Evolutionary conservation across 225 moss, liverwort and hornwort species (phyloP), one percentile per base, ranked within the genome.

Genomic region (Marchantia paleacea): DNA sequence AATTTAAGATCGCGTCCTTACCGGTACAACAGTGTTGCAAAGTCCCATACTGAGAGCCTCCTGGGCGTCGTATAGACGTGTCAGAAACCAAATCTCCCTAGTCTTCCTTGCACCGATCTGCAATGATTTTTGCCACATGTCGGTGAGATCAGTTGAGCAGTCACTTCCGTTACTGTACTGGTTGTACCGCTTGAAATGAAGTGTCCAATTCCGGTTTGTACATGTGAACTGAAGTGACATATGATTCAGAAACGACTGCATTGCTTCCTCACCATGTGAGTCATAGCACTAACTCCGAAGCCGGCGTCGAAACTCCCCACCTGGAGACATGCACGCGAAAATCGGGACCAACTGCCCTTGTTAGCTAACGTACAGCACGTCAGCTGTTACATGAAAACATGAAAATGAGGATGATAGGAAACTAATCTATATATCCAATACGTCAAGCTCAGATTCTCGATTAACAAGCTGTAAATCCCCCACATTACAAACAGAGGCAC

Each of bases 231-330:
- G 50, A 9, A 1, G 13, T 31, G 68, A 29, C 15, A 8, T 25
- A 75, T 8, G 48, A 57, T 16, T 13, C 52, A 60, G 26, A 85
- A 12, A 39, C 29, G 0, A 52, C 52, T 24, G 50, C 61, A 64
- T 49, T 15, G 79, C 13, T 18, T 75, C 24, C 53, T 58, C 83
- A 99, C 97, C 99, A 99, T 87, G 49, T 93, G 95, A 72, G 94
- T 88, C 99, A 99, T 95, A 84, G 93, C 88, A 81, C 95, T 99
- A 83, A 93, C 93, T 84, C 99, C 99, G 84, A 90, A 99, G 77
- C 99, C 99, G 70, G 99, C 99, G 90, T 99, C 99, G 67, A 99
- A 99, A 88, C 99, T 99, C 68, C 99, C 97, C 53, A 97, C 97
- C 97, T 97, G 86, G 6, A 75, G 16, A 48, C 48, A 64, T 77